Evolutionary conservation across 2,329 filamentous ascomycete genomes (phyloP).

Genomic region (Pestalotiopsis sp.): DNA sequence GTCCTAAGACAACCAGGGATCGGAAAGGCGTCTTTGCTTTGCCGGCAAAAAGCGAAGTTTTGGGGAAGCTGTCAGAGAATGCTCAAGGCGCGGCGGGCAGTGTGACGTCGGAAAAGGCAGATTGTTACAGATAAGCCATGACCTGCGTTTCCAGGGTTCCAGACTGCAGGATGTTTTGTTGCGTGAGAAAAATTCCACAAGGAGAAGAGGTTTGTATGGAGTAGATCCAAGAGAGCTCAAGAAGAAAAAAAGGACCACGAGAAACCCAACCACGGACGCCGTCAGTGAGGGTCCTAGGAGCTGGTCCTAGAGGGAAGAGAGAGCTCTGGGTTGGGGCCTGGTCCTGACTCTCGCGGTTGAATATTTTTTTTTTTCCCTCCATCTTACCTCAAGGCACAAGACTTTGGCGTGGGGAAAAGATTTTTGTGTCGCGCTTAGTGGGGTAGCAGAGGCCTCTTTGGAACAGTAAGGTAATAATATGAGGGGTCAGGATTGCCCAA

Average conservation of each 20-base stretch:
- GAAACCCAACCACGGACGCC: background rate
- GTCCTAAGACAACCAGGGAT: background rate
- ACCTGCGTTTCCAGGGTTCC: conserved; percentile 5
- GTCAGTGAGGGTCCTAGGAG: conserved; percentile 1
- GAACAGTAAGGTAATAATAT: conserved; percentile 5
- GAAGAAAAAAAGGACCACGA: background rate
- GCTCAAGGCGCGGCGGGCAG: background rate
- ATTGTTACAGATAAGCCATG: conserved; percentile 11
- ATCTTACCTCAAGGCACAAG: background rate
- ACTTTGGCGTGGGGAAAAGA: conserved; percentile 3
- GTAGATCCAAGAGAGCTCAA: background rate
- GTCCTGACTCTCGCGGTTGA: background rate
- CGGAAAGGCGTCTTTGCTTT: conserved; percentile 4
- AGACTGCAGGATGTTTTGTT: conserved; percentile 3
- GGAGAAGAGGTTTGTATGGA: background rate
- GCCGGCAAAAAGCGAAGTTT: conserved; percentile 6
- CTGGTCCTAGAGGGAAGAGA: background rate
- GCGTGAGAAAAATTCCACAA: background rate
- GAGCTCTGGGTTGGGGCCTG: background rate
- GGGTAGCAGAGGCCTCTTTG: conserved; percentile 6
- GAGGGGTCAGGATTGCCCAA: conserved; percentile 9
- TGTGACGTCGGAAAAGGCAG: background rate
- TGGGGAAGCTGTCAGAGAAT: background rate
- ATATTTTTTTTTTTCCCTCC: background rate
- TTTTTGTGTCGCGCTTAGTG: conserved; percentile 10